phyloP scores from a whole-genome alignment of 345 rosid species.

The Eucalyptus sp. region DNA sequence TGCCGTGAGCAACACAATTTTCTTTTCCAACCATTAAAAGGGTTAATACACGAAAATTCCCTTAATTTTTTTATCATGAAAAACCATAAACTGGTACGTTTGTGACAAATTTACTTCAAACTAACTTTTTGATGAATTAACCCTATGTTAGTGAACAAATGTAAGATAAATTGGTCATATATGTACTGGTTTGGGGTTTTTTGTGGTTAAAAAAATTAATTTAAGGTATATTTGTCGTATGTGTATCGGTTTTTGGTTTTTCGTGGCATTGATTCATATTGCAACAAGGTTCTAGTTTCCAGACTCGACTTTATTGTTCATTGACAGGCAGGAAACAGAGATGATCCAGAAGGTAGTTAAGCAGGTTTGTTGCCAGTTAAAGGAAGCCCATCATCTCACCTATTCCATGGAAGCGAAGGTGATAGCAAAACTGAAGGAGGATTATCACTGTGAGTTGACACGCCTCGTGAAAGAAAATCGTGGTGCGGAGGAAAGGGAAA shows the following conservation, averaged over 20 bases:
- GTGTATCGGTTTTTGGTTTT: rapidly evolving
- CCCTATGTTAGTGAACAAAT: too few species aligned
- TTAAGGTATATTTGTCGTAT: rapidly evolving
- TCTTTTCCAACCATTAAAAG: too few species aligned
- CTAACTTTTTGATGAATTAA: too few species aligned
- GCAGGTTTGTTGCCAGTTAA: background rate
- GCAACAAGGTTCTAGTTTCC: background rate
- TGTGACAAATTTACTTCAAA: too few species aligned
- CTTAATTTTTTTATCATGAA: rapidly evolving
- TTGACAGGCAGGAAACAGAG: background rate
- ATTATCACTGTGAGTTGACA: background rate
- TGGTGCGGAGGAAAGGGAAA: background rate
- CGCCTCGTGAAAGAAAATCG: background rate
- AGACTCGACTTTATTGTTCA: background rate
- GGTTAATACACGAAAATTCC: too few species aligned
- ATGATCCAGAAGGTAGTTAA: background rate
- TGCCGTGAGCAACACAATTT: too few species aligned
- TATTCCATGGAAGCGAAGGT: background rate
- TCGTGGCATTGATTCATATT: too few species aligned
- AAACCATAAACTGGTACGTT: rapidly evolving
- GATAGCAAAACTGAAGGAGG: background rate
- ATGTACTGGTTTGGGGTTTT: rapidly evolving
- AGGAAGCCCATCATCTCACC: background rate
- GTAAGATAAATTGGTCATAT: too few species aligned
- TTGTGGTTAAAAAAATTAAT: too few species aligned